Base-by-base conservation (phyloP, 1,139 yeast species). In the Hyphopichia pseudoburtonii region DNA sequence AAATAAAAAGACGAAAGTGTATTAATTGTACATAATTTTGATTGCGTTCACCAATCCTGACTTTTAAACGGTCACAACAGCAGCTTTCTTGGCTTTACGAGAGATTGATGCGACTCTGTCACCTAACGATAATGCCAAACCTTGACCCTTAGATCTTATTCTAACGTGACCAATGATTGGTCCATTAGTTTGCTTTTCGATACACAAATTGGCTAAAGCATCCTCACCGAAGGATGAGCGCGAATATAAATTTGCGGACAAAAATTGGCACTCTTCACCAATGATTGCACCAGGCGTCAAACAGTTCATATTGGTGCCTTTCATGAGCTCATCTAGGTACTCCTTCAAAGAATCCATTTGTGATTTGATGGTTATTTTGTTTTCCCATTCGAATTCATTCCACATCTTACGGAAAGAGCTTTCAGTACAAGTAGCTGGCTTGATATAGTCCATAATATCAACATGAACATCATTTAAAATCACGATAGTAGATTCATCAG, bases 301-400 rank as follows among this genome's bases (percentile, higher is more conserved):
- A 57, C 96, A 85, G 38, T 84, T 82, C 97, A 92, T 92, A 62
- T 92, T 90, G 9, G 98, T 92, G 35, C 89, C 92, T 44, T 74
- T 72, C 67, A 88, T 72, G 54, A 94, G 70, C 52, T 78, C 83
- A 41, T 82, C 85, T 61, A 94, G 73, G 65, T 88, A 94, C 35
- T 80, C 87, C 56, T 83, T 84, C 56, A 94, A 75, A 1, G 90
- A 68, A 30, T 77, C 65, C 52, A 83, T 73, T 39, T 72, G 73
- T 3, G 95, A 82, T 52, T 86, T 83, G 57, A 94, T 86, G 45
- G 92, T 86, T 55, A 94, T 92, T 70, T 94, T 94, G 69, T 94
- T 94, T 65, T 94, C 99, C 99, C 99, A 94, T 67, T 94, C 99
- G 60, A 94, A 94, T 62, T 90, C 97, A 60, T 89, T 87, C 99